Conservation (phyloP, 345 rosid genomes). For the Hibiscus trionum region DNA sequence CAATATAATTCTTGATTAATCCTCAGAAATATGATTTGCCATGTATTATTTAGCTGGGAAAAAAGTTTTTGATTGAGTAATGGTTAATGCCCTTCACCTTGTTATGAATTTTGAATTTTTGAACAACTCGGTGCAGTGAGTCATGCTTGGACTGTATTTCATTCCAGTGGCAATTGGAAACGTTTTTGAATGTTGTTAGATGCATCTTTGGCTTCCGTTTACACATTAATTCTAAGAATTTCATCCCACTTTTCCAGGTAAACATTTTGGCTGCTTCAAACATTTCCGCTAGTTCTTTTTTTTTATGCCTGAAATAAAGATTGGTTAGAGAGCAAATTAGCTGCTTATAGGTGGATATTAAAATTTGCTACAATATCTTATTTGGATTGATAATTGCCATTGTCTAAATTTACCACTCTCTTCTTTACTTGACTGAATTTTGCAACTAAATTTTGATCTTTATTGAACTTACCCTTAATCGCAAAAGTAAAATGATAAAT, state of each 20-base stretch:
- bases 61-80: slow-evolving; percentile 2
- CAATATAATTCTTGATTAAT: background rate
- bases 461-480: background rate
- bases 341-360: background rate
- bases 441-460: background rate
- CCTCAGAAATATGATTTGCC: background rate
- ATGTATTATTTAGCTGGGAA: background rate
- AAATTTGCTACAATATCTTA: background rate
- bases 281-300: background rate
- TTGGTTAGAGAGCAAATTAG: background rate
- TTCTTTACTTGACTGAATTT: background rate
- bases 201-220: slow-evolving; percentile 39
- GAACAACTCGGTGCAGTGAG: slow-evolving; percentile 37
- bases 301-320: background rate
- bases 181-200: slow-evolving; percentile 39
- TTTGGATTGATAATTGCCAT: background rate
- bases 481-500: background rate
- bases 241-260: slow-evolving; percentile 59
- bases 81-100: background rate
- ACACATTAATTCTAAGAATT: slow-evolving; percentile 38
- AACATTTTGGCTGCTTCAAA: slow-evolving; percentile 4
- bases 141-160: slow-evolving; percentile 37
- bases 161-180: slow-evolving; percentile 46
- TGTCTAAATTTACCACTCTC: background rate
- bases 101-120: background rate